These are phyloP conservation scores for Larix kaempferi DNA, from an alignment of 75 land plant species.

Conservation along the genomic window DNA sequence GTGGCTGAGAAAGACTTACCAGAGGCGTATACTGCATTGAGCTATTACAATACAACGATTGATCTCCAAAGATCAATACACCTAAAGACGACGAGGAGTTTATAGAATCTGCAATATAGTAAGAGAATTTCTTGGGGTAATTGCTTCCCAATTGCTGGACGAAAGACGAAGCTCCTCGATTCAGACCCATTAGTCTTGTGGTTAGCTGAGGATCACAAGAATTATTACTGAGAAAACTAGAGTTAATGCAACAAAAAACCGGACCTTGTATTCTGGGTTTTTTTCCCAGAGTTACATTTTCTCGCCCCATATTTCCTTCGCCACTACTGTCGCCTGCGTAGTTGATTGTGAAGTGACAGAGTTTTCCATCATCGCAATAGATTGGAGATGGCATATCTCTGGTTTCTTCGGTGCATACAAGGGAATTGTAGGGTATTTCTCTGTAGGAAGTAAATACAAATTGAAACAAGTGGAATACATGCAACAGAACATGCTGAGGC, in stretches of 20 bases:
- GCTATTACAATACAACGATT: background rate
- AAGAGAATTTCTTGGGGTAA: background rate
- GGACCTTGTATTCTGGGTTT: background rate
- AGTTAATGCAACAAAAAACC: background rate
- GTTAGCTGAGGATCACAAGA: constrained; percentile 14
- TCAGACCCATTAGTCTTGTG: constrained; percentile 16
- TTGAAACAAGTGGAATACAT: too few species aligned
- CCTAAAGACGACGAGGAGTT: constrained; percentile 1
- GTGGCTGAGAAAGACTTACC: background rate
- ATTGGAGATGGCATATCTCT: background rate
- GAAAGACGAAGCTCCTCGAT: constrained; percentile 9
- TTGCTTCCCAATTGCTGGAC: constrained; percentile 5
- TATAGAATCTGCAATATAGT: constrained; percentile 11
- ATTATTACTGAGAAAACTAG: background rate
- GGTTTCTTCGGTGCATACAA: background rate
- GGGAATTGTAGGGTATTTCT: background rate
- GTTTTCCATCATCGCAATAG: background rate
- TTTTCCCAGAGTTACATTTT: background rate
- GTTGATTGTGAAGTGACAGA: background rate
- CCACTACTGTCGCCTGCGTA: background rate
- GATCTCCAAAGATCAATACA: constrained; percentile 16
- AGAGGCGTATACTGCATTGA: background rate
- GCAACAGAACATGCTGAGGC: too few species aligned
- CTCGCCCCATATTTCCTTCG: background rate
- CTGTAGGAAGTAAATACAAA: background rate